These are phyloP conservation scores for Lathyrus sativus DNA, from an alignment of 306 rosid species.

Conservation along the genomic window DNA sequence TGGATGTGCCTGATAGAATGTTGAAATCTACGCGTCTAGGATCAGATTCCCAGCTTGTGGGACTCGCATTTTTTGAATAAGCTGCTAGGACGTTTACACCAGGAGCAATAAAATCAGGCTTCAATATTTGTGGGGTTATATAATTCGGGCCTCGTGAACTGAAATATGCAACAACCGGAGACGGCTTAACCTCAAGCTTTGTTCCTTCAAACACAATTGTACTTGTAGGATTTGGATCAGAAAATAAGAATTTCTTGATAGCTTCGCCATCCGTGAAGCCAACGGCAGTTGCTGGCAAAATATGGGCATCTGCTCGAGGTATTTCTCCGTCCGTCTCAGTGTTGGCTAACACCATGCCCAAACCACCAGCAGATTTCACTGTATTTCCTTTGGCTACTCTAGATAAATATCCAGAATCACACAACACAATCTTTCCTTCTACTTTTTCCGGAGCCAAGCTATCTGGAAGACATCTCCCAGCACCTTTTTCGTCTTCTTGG, in stretches of 20 bases:
- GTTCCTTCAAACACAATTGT: slow-evolving; percentile 65
- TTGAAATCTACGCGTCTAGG: slow-evolving; percentile 77
- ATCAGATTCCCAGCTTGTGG: slow-evolving; percentile 45
- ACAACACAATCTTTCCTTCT: slow-evolving; percentile 69
- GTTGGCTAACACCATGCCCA: slow-evolving; percentile 74
- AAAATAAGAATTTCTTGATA: slow-evolving; percentile 47
- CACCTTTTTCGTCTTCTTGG: neutral
- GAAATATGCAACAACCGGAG: slow-evolving; percentile 82
- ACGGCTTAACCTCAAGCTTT: slow-evolving; percentile 55
- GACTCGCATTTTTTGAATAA: slow-evolving; percentile 51
- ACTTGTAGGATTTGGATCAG: slow-evolving; percentile 51
- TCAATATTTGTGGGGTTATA: slow-evolving; percentile 56
- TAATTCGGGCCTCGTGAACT: slow-evolving; percentile 79
- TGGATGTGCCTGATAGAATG: slow-evolving; percentile 82
- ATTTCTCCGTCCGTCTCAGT: slow-evolving; percentile 56
- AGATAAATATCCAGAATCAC: slow-evolving; percentile 56
- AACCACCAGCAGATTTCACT: slow-evolving; percentile 68
- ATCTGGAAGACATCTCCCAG: slow-evolving; percentile 49
- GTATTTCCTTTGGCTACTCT: slow-evolving; percentile 63
- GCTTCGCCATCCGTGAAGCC: slow-evolving; percentile 50
- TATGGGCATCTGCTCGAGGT: slow-evolving; percentile 69
- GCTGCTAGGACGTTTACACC: slow-evolving; percentile 82
- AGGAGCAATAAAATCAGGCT: slow-evolving; percentile 85
- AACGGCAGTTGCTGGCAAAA: slow-evolving; percentile 59
- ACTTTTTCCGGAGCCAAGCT: slow-evolving; percentile 61